phyloP scores from a whole-genome alignment of 1,139 yeast species.

The Kodamaea ohmeri region DNA sequence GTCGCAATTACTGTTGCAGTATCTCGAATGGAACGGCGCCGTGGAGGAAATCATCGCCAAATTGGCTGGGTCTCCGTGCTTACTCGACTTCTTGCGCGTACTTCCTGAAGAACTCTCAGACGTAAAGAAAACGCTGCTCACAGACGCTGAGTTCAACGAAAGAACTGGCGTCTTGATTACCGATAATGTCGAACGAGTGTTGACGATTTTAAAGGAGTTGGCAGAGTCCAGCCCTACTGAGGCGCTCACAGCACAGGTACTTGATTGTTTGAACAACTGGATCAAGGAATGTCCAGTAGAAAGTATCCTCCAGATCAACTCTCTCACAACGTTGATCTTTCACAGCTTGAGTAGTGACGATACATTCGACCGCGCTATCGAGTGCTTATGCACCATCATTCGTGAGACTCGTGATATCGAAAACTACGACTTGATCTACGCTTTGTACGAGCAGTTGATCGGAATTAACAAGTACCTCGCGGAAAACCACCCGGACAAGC shows the following conservation, averaged over 20 bases:
- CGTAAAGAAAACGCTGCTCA: slow-evolving; percentile 70
- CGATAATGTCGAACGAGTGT: slow-evolving; percentile 66
- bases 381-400: slow-evolving; percentile 75
- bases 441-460: slow-evolving; percentile 66
- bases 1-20: slow-evolving; percentile 80
- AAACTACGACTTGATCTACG: slow-evolving; percentile 58
- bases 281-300: slow-evolving; percentile 78
- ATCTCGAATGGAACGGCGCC: slow-evolving; percentile 68
- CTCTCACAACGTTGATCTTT: slow-evolving; percentile 67
- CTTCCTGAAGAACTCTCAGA: slow-evolving; percentile 90
- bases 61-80: slow-evolving; percentile 39
- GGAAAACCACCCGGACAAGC: slow-evolving; percentile 24
- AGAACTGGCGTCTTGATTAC: slow-evolving; percentile 64
- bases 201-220: slow-evolving; percentile 56
- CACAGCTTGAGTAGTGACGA: slow-evolving; percentile 61
- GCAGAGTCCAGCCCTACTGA: slow-evolving; percentile 27
- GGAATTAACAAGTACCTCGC: slow-evolving; percentile 52
- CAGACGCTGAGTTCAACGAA: slow-evolving; percentile 73
- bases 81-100: slow-evolving; percentile 78
- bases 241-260: slow-evolving; percentile 39
- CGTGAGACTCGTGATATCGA: slow-evolving; percentile 79
- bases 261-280: slow-evolving; percentile 87
- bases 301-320: slow-evolving; percentile 56
- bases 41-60: slow-evolving; percentile 60
- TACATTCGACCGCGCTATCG: slow-evolving; percentile 83